phyloP scores from a whole-genome alignment of 2,329 filamentous ascomycete species.

The Hypoxylon sp. region DNA sequence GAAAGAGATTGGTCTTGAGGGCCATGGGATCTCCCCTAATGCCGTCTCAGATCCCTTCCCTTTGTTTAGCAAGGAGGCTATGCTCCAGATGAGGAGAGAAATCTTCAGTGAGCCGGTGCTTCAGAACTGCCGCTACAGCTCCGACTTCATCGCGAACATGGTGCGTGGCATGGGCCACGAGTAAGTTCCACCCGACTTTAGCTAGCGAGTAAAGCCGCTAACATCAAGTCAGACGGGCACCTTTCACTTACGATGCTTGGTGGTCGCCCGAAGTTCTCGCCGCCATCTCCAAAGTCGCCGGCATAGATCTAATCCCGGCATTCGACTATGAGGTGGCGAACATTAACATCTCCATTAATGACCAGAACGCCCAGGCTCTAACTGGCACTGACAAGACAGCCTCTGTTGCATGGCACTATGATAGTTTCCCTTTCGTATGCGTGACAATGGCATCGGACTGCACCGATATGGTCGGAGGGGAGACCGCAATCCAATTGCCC shows the following conservation, averaged over 20 bases:
- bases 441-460: constrained; percentile 67
- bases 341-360: constrained; percentile 64
- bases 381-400: constrained; percentile 50
- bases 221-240: constrained; percentile 63
- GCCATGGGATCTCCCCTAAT: constrained; percentile 67
- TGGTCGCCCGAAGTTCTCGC: constrained; percentile 67
- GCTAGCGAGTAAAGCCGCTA: neutral
- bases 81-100: constrained; percentile 69
- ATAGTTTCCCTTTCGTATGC: constrained; percentile 66
- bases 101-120: constrained; percentile 66
- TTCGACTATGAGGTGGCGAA: constrained; percentile 72
- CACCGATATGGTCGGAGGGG: constrained; percentile 62
- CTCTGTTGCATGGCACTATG: constrained; percentile 63
- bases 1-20: constrained; percentile 67
- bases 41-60: constrained; percentile 71
- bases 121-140: constrained; percentile 63
- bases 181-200: constrained; percentile 6
- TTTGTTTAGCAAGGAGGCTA: constrained; percentile 68
- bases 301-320: constrained; percentile 69
- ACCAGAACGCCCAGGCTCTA: constrained; percentile 41
- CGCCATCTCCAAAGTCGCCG: constrained; percentile 69
- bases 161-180: constrained; percentile 61
- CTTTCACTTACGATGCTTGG: constrained; percentile 70
- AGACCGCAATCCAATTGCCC: constrained; percentile 47
- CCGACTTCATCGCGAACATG: constrained; percentile 62